Base-by-base conservation (phyloP, 164 flowering plant genomes). In the Vitis amurensis region DNA sequence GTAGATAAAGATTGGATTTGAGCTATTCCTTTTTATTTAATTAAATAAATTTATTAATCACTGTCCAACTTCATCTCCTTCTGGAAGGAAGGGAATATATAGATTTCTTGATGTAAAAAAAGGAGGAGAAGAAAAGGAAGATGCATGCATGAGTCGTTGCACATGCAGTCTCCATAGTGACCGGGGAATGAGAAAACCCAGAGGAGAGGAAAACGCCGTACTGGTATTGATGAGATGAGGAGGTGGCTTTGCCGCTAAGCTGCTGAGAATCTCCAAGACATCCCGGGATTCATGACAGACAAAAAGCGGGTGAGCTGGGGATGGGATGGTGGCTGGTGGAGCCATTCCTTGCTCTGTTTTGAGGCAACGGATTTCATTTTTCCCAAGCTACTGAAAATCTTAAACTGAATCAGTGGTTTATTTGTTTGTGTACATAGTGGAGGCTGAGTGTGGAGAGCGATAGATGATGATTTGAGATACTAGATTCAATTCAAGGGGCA, bases 321-420 rank as follows among this genome's bases (percentile, higher is more conserved):
- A 53, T 57, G 56, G 4, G 51, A 27, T 31, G 44, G 9, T 16
- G 30, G 19, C 29, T 62, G 55, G 19, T 12, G 50, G 71, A 70
- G 67, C 73, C 80, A 76, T 79, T 67, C 82, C 76, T 79, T 76
- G 66, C 82, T 74, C 73, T 58, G 65, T 71, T 53, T 68, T 65
- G 79, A 64, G 75, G 80, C 77, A 76, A 76, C 68, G 60, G 13
- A 44, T 50, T 63, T 30, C 13, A 4, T 13, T 64, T 50, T 13
- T 55, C 63, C 4, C 44, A 31, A 9, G 44, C 44, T 37, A 37
- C 44, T 3, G 44, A 37, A 37, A 37, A 37, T 37, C 44, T 37
- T 37, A 6, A 3, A 3, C 44, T 37, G 44, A 37, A 37, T 37
- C 44, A 37, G 6, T 37, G 44, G 44, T 37, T 37, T 37, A 37